Base-by-base conservation (phyloP, 345 rosid species). In the Carallia brachiata region DNA sequence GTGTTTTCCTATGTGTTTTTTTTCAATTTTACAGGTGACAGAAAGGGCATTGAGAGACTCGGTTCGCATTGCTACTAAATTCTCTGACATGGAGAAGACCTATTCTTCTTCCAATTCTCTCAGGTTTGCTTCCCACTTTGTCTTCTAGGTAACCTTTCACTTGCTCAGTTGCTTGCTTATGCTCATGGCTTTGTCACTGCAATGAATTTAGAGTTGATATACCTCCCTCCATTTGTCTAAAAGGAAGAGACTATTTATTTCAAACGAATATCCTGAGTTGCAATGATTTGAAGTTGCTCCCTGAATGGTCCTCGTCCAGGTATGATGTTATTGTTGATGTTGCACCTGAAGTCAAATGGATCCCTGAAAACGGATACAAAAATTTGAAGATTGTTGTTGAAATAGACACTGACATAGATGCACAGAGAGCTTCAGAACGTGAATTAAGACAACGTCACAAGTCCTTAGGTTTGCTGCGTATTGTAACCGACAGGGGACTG, bases 271-370 rank as follows among this genome's bases (percentile, higher is more conserved):
- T 12, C 23, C 64, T 63, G 48, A 17, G 28, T 53, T 17, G 62
- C 57, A 44, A 34, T 61, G 52, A 56, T 36, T 16, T 31, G 16
- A 36, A 36, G 61, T 10, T 39, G 28, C 53, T 34, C n/a, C 64
- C 59, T 76, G 71, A 73, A 53, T 67, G 55, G 40, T 28, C 62
- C 30, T 81, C 70, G 56, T 68, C 36, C 83, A 94, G 98, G 69
- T 94, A 86, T 73, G 98, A 94, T 71, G 85, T 89, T 66, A 69
- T 90, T 76, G 95, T 91, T 61, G 98, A 94, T 77, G 90, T 94
- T 72, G 89, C 73, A 30, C 98, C 98, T 78, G 93, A 88, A 73
- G 81, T 94, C 65, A 91, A 68, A 80, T 94, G 98, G 98, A 78
- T 67, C 66, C 85, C 95, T 52, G 97, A 88, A 73, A 64, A 91